Evolutionary conservation across 805 yeast genomes (phyloP).

Genomic region (Candida nemodendra): DNA sequence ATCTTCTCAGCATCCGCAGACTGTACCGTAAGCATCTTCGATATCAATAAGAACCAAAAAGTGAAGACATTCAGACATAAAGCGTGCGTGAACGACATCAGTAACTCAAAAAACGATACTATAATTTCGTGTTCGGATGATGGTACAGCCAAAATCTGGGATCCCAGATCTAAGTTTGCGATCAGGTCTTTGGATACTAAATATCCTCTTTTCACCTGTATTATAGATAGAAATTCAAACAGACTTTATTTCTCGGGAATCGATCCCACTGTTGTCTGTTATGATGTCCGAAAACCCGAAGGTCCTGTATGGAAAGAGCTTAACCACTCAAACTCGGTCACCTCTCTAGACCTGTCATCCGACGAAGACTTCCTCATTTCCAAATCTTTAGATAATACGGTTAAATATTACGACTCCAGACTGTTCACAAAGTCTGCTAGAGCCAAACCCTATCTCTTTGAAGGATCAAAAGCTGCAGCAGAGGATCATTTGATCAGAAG

Average conservation of each 20-base stretch:
- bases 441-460: constrained; percentile 46
- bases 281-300: constrained; percentile 50
- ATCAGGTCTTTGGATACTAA: constrained; percentile 33
- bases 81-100: constrained; percentile 54
- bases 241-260: constrained; percentile 61
- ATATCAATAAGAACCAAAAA: constrained; percentile 53
- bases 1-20: constrained; percentile 62
- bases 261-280: constrained; percentile 60
- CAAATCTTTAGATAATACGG: constrained; percentile 54
- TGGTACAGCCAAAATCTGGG: constrained; percentile 64
- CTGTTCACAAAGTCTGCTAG: constrained; percentile 36
- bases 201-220: constrained; percentile 59
- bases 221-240: constrained; percentile 37
- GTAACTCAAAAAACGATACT: constrained; percentile 28
- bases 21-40: constrained; percentile 60
- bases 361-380: constrained; percentile 44
- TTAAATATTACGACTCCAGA: constrained; percentile 57
- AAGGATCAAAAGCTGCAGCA: constrained; percentile 54
- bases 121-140: constrained; percentile 64
- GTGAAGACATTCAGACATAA: constrained; percentile 44
- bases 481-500: constrained; percentile 55
- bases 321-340: constrained; percentile 49
- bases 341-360: constrained; percentile 49
- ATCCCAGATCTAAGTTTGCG: constrained; percentile 50
- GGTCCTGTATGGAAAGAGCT: constrained; percentile 46